These are phyloP conservation scores for Rachicladosporium sp. DNA, from an alignment of 2,329 filamentous ascomycete genomes.

Conservation along the genomic window DNA sequence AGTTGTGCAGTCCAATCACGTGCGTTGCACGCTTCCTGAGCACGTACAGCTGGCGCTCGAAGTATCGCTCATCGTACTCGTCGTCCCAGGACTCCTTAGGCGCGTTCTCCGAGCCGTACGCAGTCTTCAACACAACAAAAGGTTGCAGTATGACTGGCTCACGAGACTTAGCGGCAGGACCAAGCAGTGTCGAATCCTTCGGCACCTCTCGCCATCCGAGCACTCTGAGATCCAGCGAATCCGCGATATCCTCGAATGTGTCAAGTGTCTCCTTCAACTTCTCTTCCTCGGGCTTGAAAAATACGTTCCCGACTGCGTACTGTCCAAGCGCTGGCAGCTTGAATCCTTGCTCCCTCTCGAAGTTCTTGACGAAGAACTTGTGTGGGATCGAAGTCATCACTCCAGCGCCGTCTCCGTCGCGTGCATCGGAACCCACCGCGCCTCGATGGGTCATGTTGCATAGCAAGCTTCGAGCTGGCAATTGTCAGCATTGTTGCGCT, in stretches of 20 bases:
- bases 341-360: slow-evolving; percentile 78
- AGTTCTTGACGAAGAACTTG: slow-evolving; percentile 98
- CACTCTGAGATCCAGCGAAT: slow-evolving; percentile 74
- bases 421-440: slow-evolving; percentile 92
- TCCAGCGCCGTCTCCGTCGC: slow-evolving; percentile 95
- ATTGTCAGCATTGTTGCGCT: slow-evolving; percentile 22
- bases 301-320: slow-evolving; percentile 94
- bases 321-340: slow-evolving; percentile 79
- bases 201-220: slow-evolving; percentile 95
- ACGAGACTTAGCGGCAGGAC: slow-evolving; percentile 81
- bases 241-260: slow-evolving; percentile 88
- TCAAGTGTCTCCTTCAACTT: slow-evolving; percentile 79
- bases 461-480: slow-evolving; percentile 70
- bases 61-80: slow-evolving; percentile 70
- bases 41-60: slow-evolving; percentile 88
- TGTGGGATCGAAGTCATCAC: slow-evolving; percentile 99
- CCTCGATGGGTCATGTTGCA: slow-evolving; percentile 99
- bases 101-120: slow-evolving; percentile 69
- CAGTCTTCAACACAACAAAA: slow-evolving; percentile 76
- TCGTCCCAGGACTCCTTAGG: slow-evolving; percentile 68
- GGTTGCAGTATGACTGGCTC: slow-evolving; percentile 94
- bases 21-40: slow-evolving; percentile 91
- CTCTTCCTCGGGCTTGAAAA: slow-evolving; percentile 94
- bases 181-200: slow-evolving; percentile 82
- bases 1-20: slow-evolving; percentile 89